Evolutionary conservation across 2,329 filamentous ascomycete genomes (phyloP).

Genomic region (Hypoxylon sp.): DNA sequence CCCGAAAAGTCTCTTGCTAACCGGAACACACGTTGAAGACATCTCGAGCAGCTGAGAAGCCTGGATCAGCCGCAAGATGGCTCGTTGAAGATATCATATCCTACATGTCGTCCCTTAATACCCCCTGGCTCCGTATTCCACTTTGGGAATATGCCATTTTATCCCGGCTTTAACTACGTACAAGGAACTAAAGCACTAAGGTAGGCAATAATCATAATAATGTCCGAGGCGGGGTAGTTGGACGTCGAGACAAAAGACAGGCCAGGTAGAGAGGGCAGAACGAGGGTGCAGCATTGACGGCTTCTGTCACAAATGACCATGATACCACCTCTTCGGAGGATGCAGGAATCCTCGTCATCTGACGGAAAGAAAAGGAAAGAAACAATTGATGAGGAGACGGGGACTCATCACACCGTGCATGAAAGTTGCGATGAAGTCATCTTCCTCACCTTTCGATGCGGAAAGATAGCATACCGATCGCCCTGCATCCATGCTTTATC

Average conservation of each 20-base stretch:
- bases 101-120: slow-evolving; percentile 29
- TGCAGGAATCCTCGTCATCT: slow-evolving; percentile 51
- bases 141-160: slow-evolving; percentile 42
- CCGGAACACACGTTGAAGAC: slow-evolving; percentile 32
- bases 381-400: slow-evolving; percentile 34
- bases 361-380: slow-evolving; percentile 44
- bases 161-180: slow-evolving; percentile 40
- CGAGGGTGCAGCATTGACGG: slow-evolving; percentile 39
- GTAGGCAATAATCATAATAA: slow-evolving; percentile 43
- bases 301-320: slow-evolving; percentile 49
- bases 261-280: slow-evolving; percentile 25
- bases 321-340: slow-evolving; percentile 47
- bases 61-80: slow-evolving; percentile 45
- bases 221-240: slow-evolving; percentile 49
- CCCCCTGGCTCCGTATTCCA: slow-evolving; percentile 36
- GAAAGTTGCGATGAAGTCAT: slow-evolving; percentile 48
- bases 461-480: slow-evolving; percentile 35
- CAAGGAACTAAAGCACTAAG: slow-evolving; percentile 33
- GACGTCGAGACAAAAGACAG: slow-evolving; percentile 40
- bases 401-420: slow-evolving; percentile 43
- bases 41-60: slow-evolving; percentile 42
- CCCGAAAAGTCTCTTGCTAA: slow-evolving; percentile 37
- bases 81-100: slow-evolving; percentile 36
- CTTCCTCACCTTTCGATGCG: slow-evolving; percentile 37
- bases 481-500: slow-evolving; percentile 39